A percentile compares a stretch with the other conserved stretches of the same genome.
Conservation (phyloP, 768 basidiomycete genomes). For the Rubroboletus satanas region DNA sequence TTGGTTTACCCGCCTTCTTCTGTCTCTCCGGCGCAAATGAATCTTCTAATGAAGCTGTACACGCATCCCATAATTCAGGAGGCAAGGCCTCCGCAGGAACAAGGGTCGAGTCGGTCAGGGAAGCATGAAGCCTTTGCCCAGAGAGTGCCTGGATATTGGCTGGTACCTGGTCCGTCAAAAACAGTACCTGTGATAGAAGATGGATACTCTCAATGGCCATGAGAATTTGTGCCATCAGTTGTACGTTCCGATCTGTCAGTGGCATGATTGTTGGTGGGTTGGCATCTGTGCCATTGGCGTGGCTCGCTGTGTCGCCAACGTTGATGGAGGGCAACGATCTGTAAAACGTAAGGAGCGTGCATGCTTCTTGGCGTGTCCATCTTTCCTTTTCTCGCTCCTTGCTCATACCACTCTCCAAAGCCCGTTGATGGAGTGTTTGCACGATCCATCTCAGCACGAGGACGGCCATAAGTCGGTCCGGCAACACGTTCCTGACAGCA, state of each 20-base stretch:
- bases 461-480: conserved; percentile 45
- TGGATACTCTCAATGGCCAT: conserved; percentile 58
- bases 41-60: conserved; percentile 42
- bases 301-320: conserved; percentile 14
- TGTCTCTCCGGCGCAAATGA: conserved; percentile 46
- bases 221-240: conserved; percentile 62
- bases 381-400: conserved; percentile 62
- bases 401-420: conserved; percentile 43
- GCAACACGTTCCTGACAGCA: conserved; percentile 43
- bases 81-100: conserved; percentile 24
- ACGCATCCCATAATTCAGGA: conserved; percentile 45
- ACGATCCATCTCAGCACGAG: conserved; percentile 65
- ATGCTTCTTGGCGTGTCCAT: conserved; percentile 66
- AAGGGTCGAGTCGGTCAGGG: conserved; percentile 36
- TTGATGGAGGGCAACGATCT: conserved; percentile 2
- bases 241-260: conserved; percentile 57
- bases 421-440: conserved; percentile 45
- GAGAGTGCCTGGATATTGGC: conserved; percentile 51
- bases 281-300: conserved; percentile 14
- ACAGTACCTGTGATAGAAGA: conserved; percentile 57
- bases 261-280: conserved; percentile 17
- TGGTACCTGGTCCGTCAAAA: conserved; percentile 48
- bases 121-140: conserved; percentile 54
- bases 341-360: conserved; percentile 55
- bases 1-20: conserved; percentile 42